phyloP scores from a whole-genome alignment of 257 asterid species.

The Solanum chilense region DNA sequence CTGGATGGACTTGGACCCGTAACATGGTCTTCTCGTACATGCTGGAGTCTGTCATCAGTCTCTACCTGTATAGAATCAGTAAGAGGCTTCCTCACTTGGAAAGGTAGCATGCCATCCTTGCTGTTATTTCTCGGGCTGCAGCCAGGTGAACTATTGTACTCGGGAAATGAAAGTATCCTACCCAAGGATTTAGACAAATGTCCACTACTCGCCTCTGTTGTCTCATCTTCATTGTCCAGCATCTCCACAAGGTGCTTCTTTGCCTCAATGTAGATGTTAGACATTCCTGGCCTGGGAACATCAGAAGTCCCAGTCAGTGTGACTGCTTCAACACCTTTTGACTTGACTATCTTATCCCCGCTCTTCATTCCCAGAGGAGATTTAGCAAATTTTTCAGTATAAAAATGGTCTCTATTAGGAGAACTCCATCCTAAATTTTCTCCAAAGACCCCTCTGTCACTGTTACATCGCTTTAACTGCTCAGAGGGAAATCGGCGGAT shows the following conservation, averaged over 20 bases:
- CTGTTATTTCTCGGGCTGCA: slow-evolving; percentile 48
- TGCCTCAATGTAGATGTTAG: slow-evolving; percentile 74
- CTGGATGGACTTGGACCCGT: slow-evolving; percentile 20
- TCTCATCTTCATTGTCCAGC: slow-evolving; percentile 39
- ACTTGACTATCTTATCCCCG: slow-evolving; percentile 30
- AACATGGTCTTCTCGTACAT: slow-evolving; percentile 23
- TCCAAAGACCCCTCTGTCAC: slow-evolving; percentile 35
- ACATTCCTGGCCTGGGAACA: slow-evolving; percentile 25
- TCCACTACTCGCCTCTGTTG: slow-evolving; percentile 23
- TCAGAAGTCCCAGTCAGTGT: slow-evolving; percentile 14
- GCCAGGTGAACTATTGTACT: slow-evolving; percentile 43
- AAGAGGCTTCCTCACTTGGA: slow-evolving; percentile 37
- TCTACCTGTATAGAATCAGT: slow-evolving; percentile 12
- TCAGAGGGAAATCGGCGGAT: slow-evolving; percentile 11
- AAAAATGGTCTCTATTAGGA: slow-evolving; percentile 88
- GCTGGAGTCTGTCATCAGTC: slow-evolving; percentile 5
- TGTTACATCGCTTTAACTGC: slow-evolving; percentile 25
- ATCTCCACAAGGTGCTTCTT: slow-evolving; percentile 85
- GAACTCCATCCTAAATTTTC: slow-evolving; percentile 73
- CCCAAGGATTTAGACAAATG: slow-evolving; percentile 59
- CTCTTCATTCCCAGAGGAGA: slow-evolving; percentile 36
- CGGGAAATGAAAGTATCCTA: slow-evolving; percentile 65
- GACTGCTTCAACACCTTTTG: slow-evolving; percentile 19
- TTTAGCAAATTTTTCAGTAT: slow-evolving; percentile 51
- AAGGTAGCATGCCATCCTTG: slow-evolving; percentile 31